A percentile compares a stretch with the other conserved stretches of the same genome.
Evolutionary conservation across 371 early-diverging fungal genomes (phyloP).

Genomic region (Capniomyces stellatus): DNA sequence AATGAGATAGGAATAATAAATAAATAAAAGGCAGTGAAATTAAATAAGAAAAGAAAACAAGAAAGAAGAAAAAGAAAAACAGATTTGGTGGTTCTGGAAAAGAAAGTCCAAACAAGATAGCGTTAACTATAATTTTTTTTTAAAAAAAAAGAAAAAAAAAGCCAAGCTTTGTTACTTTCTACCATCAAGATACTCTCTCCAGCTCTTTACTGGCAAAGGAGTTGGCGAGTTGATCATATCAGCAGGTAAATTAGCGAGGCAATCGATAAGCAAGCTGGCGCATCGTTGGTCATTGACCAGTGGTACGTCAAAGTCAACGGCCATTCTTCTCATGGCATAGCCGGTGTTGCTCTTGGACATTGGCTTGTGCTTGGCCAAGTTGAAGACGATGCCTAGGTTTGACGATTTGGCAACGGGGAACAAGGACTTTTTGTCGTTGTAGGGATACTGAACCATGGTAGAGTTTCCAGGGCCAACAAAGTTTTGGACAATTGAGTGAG

Average conservation of each 20-base stretch:
- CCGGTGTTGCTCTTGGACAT: constrained; percentile 36
- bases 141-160: neutral
- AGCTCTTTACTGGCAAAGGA: constrained; percentile 15
- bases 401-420: constrained; percentile 26
- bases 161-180: constrained; percentile 2
- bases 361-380: constrained; percentile 53
- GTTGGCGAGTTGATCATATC: constrained; percentile 13
- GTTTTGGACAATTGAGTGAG: constrained; percentile 17
- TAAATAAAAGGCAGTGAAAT: too few species aligned
- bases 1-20: too few species aligned
- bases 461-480: too few species aligned
- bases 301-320: constrained; percentile 77
- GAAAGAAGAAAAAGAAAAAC: too few species aligned
- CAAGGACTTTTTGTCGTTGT: neutral
- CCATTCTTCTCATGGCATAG: constrained; percentile 64
- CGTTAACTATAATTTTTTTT: too few species aligned
- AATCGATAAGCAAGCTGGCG: constrained; percentile 62
- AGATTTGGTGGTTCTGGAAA: too few species aligned
- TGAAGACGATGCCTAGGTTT: constrained; percentile 52
- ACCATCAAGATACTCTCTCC: constrained; percentile 16
- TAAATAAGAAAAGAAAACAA: too few species aligned
- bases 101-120: too few species aligned
- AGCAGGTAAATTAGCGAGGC: constrained; percentile 26
- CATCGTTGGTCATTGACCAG: constrained; percentile 68
- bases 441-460: too few species aligned